A percentile compares a stretch with the other conserved stretches of the same genome.
These are phyloP conservation scores for Scheffersomyces segobiensis DNA, from an alignment of 1,139 yeast species.

Conservation along the genomic window DNA sequence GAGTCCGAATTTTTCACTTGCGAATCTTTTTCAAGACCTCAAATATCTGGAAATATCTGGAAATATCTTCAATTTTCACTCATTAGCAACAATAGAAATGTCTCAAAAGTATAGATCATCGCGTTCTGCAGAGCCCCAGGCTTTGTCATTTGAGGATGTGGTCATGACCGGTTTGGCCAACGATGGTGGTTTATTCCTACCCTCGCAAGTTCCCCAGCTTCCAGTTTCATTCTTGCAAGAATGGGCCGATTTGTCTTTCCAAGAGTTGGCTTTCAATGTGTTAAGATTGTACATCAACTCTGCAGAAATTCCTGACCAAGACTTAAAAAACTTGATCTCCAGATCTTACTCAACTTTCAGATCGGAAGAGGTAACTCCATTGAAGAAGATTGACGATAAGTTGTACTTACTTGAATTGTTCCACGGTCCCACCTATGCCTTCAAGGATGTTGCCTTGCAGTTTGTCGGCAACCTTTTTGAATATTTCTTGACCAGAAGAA, in stretches of 20 bases:
- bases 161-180: conserved; percentile 92
- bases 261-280: conserved; percentile 83
- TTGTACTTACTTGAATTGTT: conserved; percentile 84
- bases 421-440: conserved; percentile 99
- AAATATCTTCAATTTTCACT: not conserved
- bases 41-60: not conserved
- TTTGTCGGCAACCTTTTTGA: conserved; percentile 96
- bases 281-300: conserved; percentile 74
- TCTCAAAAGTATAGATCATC: conserved; percentile 82
- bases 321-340: conserved; percentile 59
- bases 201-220: conserved; percentile 74
- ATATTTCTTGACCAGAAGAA: conserved; percentile 79
- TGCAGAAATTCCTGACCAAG: conserved; percentile 69
- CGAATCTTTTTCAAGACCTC: not conserved
- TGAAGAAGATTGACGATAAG: conserved; percentile 56
- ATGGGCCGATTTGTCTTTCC: conserved; percentile 78
- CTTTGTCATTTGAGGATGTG: conserved; percentile 83
- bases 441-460: conserved; percentile 97
- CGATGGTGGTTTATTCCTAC: conserved; percentile 94
- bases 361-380: conserved; percentile 81
- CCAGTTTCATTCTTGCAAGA: conserved; percentile 56
- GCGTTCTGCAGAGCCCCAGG: conserved; percentile 58
- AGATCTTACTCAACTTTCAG: conserved; percentile 90
- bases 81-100: conserved; percentile 7
- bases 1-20: not conserved